Evolutionary conservation across 1,284 basidiomycete species (phyloP).

Genomic region (Kwoniella shivajii): DNA sequence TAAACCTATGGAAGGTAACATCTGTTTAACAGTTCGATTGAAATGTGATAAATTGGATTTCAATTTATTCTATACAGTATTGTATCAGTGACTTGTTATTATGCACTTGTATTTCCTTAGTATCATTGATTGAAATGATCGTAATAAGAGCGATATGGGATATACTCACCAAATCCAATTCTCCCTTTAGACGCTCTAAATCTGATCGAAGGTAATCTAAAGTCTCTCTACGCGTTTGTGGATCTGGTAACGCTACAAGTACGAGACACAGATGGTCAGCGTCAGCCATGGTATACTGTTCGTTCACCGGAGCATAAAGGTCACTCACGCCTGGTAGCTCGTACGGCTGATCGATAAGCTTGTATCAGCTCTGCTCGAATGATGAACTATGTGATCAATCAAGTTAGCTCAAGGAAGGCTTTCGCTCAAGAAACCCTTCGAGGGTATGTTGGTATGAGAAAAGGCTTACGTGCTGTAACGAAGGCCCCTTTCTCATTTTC

Average conservation of each 20-base stretch:
- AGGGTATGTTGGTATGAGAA: no score
- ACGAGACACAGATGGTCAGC: no score
- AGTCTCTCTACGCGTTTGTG: slow-evolving; percentile 48
- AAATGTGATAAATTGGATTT: slow-evolving; percentile 35
- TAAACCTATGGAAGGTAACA: slow-evolving; percentile 41
- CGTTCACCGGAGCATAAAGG: no score
- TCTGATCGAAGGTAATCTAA: slow-evolving; percentile 51
- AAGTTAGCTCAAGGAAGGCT: no score
- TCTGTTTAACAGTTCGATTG: slow-evolving; percentile 38
- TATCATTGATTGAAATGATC: no score
- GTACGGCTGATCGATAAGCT: slow-evolving; percentile 49
- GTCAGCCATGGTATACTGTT: no score
- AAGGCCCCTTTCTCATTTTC: slow-evolving; percentile 19
- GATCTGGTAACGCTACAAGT: slow-evolving; percentile 48
- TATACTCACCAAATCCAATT: slow-evolving; percentile 44
- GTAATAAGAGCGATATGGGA: no score
- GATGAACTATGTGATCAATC: no score
- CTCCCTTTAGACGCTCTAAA: slow-evolving; percentile 40
- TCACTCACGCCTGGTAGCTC: slow-evolving; percentile 52
- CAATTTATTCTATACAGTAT: slow-evolving; percentile 24
- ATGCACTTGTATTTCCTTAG: no score
- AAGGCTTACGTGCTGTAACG: slow-evolving; percentile 43
- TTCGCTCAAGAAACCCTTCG: no score
- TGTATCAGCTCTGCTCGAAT: slow-evolving; percentile 46
- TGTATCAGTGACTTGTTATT: no score